phyloP scores from a whole-genome alignment of 2,329 filamentous ascomycete species.

The Phialocephala subalpina region DNA sequence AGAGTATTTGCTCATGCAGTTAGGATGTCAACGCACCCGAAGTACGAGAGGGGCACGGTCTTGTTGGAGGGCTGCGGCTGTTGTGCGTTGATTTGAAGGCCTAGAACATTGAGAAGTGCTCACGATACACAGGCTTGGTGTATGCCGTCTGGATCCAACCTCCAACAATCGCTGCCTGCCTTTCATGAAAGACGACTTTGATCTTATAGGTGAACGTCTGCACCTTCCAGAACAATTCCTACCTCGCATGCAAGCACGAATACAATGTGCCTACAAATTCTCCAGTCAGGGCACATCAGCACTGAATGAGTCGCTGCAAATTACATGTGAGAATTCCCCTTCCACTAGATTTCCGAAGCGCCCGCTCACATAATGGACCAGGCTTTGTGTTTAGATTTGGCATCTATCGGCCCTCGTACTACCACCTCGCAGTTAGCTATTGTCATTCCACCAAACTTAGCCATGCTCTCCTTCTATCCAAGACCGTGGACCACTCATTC shows the following conservation, averaged over 20 bases:
- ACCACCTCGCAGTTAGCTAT: conserved; percentile 17
- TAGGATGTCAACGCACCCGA: too few species aligned
- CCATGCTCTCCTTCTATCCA: conserved; percentile 8
- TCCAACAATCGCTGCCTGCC: neutral
- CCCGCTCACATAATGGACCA: neutral
- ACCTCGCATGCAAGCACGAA: neutral
- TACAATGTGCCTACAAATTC: neutral
- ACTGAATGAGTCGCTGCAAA: neutral
- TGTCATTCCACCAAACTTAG: conserved; percentile 9
- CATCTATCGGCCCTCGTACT: conserved; percentile 12
- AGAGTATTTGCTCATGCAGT: too few species aligned
- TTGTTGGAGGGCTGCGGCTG: neutral
- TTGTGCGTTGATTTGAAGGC: too few species aligned
- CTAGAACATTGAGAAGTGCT: neutral
- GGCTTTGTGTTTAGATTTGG: conserved; percentile 20
- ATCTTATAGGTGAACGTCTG: neutral
- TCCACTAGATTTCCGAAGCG: neutral
- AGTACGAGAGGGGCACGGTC: neutral
- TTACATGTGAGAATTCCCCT: neutral
- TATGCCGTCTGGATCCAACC: neutral
- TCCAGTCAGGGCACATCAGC: neutral
- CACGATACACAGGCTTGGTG: neutral
- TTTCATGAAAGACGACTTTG: neutral
- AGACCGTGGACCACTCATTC: conserved; percentile 8
- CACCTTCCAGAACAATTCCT: neutral